Percentiles rank a stretch among this genome's conserved stretches.
Conservation (phyloP, 306 rosid species). For the Vicia sativa region DNA sequence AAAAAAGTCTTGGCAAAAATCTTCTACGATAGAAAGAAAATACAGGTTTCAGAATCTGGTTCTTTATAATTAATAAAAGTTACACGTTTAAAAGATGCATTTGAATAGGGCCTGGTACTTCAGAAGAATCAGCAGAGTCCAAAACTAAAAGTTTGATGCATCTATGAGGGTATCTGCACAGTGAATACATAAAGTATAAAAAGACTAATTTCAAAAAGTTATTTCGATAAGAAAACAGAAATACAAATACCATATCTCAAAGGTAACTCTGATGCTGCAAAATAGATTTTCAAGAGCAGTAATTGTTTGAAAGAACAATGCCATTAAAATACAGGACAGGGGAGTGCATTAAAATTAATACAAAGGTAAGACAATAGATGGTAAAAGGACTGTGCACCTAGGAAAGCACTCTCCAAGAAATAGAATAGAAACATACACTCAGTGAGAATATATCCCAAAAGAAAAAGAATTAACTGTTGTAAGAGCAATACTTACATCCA, state of each 20-base stretch:
- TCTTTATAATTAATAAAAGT: slow-evolving; percentile 44
- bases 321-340: too few relatives aligned
- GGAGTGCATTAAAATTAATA: not conserved
- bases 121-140: slow-evolving; percentile 87
- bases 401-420: not conserved
- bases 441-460: not conserved
- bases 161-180: slow-evolving; percentile 80
- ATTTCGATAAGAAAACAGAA: slow-evolving; percentile 24
- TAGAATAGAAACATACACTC: not conserved
- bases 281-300: slow-evolving; percentile 32
- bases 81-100: slow-evolving; percentile 70
- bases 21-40: slow-evolving; percentile 40
- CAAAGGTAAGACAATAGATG: slow-evolving; percentile 7
- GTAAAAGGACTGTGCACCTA: slow-evolving; percentile 3
- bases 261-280: slow-evolving; percentile 45
- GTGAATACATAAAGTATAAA: slow-evolving; percentile 62
- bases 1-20: slow-evolving; percentile 38
- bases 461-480: not conserved
- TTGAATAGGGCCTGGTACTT: slow-evolving; percentile 75
- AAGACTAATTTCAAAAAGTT: slow-evolving; percentile 44
- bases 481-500: not conserved
- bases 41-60: slow-evolving; percentile 56
- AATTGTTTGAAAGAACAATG: slow-evolving; percentile 23
- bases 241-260: slow-evolving; percentile 28
- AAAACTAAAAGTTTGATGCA: slow-evolving; percentile 77